phyloP scores from a whole-genome alignment of 331 rosid species.

The Quercus tomentella region DNA sequence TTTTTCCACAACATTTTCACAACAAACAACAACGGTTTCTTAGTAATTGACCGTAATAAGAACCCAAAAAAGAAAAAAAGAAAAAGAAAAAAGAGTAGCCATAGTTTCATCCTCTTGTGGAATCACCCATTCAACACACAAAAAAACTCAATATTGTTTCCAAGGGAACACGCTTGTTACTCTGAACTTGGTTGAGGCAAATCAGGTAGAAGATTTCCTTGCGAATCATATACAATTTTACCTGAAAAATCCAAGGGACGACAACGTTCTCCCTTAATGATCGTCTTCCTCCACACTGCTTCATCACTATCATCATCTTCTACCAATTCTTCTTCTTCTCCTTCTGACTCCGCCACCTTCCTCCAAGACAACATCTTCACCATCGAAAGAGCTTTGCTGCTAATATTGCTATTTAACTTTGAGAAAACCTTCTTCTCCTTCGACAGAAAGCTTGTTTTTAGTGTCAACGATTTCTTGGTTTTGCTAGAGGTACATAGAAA shows the following conservation, averaged over 20 bases:
- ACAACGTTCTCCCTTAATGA: constrained; percentile 68
- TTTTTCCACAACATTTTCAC: no score
- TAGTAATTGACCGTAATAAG: not conserved
- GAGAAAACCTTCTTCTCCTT: constrained; percentile 23
- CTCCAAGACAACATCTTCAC: constrained; percentile 53
- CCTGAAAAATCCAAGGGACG: constrained; percentile 61
- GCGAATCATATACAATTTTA: constrained; percentile 34
- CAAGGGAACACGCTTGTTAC: not conserved
- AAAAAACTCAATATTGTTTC: not conserved
- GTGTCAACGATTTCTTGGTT: constrained; percentile 19
- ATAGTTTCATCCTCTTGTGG: no score
- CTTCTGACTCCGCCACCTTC: constrained; percentile 18
- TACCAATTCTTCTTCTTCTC: constrained; percentile 18
- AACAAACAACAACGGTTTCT: not conserved
- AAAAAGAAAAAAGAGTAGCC: no score
- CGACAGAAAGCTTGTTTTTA: not conserved
- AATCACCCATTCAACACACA: no score
- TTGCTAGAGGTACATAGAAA: constrained; percentile 38
- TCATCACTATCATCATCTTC: constrained; percentile 21
- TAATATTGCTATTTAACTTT: constrained; percentile 34
- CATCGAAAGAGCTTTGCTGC: constrained; percentile 43
- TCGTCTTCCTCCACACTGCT: constrained; percentile 67
- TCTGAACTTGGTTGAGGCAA: not conserved
- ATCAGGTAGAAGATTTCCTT: constrained; percentile 18
- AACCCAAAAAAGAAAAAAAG: not conserved